These are phyloP conservation scores for Buddleja alternifolia DNA, from an alignment of 257 asterid genomes.

Conservation along the genomic window DNA sequence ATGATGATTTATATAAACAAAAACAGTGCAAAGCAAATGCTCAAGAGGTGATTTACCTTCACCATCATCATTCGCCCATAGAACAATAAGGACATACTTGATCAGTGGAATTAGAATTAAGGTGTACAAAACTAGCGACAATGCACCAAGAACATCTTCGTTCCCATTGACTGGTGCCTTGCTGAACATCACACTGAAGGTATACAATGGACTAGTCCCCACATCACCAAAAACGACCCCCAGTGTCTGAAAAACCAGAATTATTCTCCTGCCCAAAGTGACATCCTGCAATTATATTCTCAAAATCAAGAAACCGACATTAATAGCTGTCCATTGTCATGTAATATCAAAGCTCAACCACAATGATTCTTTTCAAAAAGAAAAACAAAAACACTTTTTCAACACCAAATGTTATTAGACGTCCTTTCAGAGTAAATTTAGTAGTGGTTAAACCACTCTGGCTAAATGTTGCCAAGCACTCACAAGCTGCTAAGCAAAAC, in stretches of 20 bases:
- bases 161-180: conserved; percentile 87
- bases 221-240: conserved; percentile 81
- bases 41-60: conserved; percentile 67
- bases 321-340: conserved; percentile 11
- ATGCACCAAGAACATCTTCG: conserved; percentile 94
- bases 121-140: conserved; percentile 89
- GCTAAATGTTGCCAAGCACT: not conserved
- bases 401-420: not conserved
- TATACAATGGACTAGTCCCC: conserved; percentile 96
- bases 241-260: conserved; percentile 64
- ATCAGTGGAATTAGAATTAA: conserved; percentile 82
- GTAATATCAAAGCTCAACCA: conserved; percentile 13
- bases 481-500: not conserved
- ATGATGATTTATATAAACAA: not conserved
- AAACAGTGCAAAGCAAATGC: conserved; percentile 13
- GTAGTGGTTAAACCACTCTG: not conserved
- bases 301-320: conserved; percentile 25
- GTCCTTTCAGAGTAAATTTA: not conserved
- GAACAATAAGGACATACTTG: conserved; percentile 90
- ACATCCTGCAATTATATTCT: conserved; percentile 50
- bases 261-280: conserved; percentile 50
- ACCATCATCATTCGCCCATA: conserved; percentile 99
- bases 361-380: not conserved
- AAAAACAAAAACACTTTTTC: not conserved
- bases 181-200: conserved; percentile 99